A percentile compares a stretch with the other conserved stretches of the same genome.
Evolutionary conservation across 805 yeast genomes (phyloP).

Genomic region (Candida tallmaniae): DNA sequence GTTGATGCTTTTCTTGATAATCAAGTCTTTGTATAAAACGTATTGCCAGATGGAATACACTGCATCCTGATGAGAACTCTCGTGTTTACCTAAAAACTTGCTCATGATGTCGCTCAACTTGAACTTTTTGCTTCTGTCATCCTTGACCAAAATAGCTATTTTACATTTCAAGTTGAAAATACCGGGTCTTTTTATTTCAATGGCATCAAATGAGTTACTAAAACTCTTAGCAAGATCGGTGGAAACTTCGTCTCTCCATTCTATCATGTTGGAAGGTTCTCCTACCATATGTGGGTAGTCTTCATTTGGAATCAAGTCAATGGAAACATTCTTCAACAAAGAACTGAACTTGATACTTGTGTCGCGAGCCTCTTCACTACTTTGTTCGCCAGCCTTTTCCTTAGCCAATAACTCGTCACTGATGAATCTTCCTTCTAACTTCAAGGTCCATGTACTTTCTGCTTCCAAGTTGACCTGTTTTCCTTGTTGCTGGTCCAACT

Average conservation of each 20-base stretch:
- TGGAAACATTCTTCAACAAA: constrained; percentile 76
- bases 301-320: constrained; percentile 56
- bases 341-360: constrained; percentile 54
- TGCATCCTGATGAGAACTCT: constrained; percentile 82
- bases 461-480: constrained; percentile 15
- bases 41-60: constrained; percentile 80
- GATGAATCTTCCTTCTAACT: constrained; percentile 82
- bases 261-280: constrained; percentile 49
- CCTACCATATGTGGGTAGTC: constrained; percentile 33
- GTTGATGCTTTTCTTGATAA: constrained; percentile 24
- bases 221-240: constrained; percentile 6
- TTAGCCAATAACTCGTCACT: constrained; percentile 28
- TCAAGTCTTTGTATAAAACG: constrained; percentile 59
- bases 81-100: constrained; percentile 66
- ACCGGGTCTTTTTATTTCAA: constrained; percentile 83
- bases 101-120: constrained; percentile 62
- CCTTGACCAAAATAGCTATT: constrained; percentile 67
- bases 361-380: constrained; percentile 14
- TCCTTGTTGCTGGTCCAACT: constrained; percentile 21
- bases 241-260: constrained; percentile 75
- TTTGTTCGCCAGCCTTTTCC: neutral
- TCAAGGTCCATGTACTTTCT: constrained; percentile 73
- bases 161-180: constrained; percentile 50
- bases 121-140: constrained; percentile 61
- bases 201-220: constrained; percentile 63